Conservation (phyloP, 371 early-diverging fungal species). For the Mucor ambiguus region DNA sequence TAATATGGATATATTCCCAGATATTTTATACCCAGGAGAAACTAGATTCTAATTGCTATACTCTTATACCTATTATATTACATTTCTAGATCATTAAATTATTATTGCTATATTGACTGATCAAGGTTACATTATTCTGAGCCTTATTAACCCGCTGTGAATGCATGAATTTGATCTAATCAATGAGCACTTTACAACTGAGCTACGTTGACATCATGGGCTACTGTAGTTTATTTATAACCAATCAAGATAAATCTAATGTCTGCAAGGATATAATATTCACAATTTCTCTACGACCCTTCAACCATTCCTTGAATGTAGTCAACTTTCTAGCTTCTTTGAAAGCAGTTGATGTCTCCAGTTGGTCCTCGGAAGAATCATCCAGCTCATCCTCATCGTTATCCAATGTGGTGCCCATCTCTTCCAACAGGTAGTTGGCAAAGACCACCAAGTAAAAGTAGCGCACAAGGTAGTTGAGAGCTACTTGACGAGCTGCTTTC, state of each 20-base stretch:
- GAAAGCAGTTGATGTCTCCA: conserved; percentile 18
- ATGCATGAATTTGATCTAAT: too few relatives aligned
- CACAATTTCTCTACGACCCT: conserved; percentile 54
- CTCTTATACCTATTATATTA: neutral
- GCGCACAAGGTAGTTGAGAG: conserved; percentile 66
- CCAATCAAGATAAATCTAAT: conserved; percentile 18
- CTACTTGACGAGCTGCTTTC: conserved; percentile 46
- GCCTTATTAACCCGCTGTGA: too few relatives aligned
- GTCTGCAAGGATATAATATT: conserved; percentile 47
- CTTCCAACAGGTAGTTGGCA: conserved; percentile 73
- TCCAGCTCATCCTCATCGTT: conserved; percentile 4
- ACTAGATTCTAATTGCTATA: neutral
- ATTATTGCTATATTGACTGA: neutral
- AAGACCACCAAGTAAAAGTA: conserved; percentile 76
- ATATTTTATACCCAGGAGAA: conserved; percentile 29
- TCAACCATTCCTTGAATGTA: conserved; percentile 56
- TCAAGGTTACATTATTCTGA: neutral
- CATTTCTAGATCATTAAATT: neutral
- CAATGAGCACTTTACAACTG: too few relatives aligned
- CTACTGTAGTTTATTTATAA: neutral
- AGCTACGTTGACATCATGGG: too few relatives aligned
- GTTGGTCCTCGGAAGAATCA: conserved; percentile 1
- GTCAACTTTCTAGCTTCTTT: conserved; percentile 45
- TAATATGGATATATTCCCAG: conserved; percentile 32
- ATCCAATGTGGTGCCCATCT: conserved; percentile 30